Percentiles rank a stretch among this genome's conserved stretches.
Evolutionary conservation across 305 asterid species (phyloP).

Genomic region (Rubia balearica): DNA sequence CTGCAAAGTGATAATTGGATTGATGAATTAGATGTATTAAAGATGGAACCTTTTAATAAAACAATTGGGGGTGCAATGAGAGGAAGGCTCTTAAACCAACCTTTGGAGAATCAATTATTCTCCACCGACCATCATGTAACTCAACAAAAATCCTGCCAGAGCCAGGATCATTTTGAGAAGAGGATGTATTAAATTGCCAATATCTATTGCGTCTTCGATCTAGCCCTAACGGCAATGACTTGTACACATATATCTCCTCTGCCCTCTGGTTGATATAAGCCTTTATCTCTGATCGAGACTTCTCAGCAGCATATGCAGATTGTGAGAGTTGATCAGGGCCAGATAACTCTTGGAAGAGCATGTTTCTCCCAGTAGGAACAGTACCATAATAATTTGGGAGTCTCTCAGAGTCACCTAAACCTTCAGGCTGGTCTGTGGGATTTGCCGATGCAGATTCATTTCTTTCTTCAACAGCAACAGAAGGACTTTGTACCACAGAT

Average conservation of each 20-base stretch:
- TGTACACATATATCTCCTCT: slow-evolving; percentile 67
- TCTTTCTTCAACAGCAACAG: slow-evolving; percentile 29
- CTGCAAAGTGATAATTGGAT: slow-evolving; percentile 27
- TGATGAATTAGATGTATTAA: background rate
- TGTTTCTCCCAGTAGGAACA: slow-evolving; percentile 33
- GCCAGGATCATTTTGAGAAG: slow-evolving; percentile 73
- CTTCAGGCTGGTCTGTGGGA: slow-evolving; percentile 32
- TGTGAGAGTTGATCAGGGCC: slow-evolving; percentile 52
- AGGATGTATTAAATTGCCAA: slow-evolving; percentile 71
- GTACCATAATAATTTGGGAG: slow-evolving; percentile 31
- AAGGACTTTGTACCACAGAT: slow-evolving; percentile 33
- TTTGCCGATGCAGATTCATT: slow-evolving; percentile 31
- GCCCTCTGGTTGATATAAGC: slow-evolving; percentile 59
- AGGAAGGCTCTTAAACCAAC: slow-evolving; percentile 25
- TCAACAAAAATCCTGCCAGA: slow-evolving; percentile 75
- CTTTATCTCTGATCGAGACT: slow-evolving; percentile 63
- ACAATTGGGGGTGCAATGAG: background rate
- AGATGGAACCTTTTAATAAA: background rate
- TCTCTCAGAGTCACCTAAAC: slow-evolving; percentile 39
- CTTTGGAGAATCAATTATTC: slow-evolving; percentile 72
- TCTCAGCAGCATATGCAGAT: slow-evolving; percentile 54
- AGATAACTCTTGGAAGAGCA: slow-evolving; percentile 33
- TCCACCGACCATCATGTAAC: slow-evolving; percentile 57
- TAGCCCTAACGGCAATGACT: slow-evolving; percentile 84
- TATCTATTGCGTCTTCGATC: slow-evolving; percentile 79